A percentile compares a stretch with the other conserved stretches of the same genome.
Conservation (phyloP, 2,329 filamentous ascomycete species). For the Phaeosphaeriaceae sp. region DNA sequence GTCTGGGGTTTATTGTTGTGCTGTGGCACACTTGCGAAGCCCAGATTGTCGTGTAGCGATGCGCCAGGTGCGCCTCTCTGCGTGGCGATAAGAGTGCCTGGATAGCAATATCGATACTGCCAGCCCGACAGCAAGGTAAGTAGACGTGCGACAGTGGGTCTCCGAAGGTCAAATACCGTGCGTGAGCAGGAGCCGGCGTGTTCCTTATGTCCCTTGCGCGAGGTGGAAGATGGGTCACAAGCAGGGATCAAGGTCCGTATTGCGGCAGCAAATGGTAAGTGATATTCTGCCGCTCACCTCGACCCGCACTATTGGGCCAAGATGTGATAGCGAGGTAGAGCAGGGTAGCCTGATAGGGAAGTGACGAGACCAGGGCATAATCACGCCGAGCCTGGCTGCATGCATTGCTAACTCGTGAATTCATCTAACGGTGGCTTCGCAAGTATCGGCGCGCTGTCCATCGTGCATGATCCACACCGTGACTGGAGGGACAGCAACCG, state of each 20-base stretch:
- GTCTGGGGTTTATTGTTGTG: slow-evolving; percentile 25
- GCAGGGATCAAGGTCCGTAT: slow-evolving; percentile 41
- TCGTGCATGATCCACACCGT: slow-evolving; percentile 30
- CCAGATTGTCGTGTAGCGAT: slow-evolving; percentile 30
- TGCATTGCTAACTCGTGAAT: slow-evolving; percentile 28
- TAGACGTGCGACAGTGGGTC: slow-evolving; percentile 7
- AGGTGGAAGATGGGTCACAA: slow-evolving; percentile 37
- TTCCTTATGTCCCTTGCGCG: slow-evolving; percentile 42
- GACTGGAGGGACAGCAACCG: slow-evolving; percentile 33
- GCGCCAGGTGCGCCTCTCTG: slow-evolving; percentile 29
- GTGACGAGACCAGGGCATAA: slow-evolving; percentile 33
- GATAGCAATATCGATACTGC: slow-evolving; percentile 14
- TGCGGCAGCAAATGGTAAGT: slow-evolving; percentile 44
- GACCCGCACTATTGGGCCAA: slow-evolving; percentile 47
- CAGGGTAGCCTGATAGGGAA: slow-evolving; percentile 30
- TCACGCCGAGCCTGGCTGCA: slow-evolving; percentile 28
- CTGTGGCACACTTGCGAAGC: slow-evolving; percentile 30
- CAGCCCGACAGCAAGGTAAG: slow-evolving; percentile 4
- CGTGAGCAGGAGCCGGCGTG: slow-evolving; percentile 36
- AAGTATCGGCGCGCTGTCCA: slow-evolving; percentile 21
- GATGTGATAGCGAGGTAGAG: slow-evolving; percentile 43
- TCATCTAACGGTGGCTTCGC: slow-evolving; percentile 23
- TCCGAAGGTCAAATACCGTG: slow-evolving; percentile 30
- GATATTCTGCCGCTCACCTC: slow-evolving; percentile 45
- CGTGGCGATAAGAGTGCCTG: slow-evolving; percentile 12